Evolutionary conservation across 495 filamentous ascomycete species (phyloP), one percentile per base, ranked within the genome.

Genomic region (Talaromyces nanjingensis): DNA sequence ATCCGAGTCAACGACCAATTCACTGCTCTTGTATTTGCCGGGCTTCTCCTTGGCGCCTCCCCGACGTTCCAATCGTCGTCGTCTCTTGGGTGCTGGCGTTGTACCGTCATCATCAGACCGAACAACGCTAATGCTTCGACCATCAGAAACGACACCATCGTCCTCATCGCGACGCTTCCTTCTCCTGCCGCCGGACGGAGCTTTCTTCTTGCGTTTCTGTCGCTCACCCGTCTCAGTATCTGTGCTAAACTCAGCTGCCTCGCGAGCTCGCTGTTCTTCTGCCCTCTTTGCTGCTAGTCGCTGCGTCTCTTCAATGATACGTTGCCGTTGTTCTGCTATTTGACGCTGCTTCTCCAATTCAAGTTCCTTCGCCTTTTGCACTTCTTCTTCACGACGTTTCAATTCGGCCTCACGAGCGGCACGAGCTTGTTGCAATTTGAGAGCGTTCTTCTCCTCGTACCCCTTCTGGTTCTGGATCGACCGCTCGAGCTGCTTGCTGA

Each of bases 371-470:
- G 81, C 84, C 65, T 84, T 84, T 62, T 82, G 79, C 20, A 85
- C 80, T 67, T 86, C 85, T 67, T 91, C 91, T 72, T 96, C 91
- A 6, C 90, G 86, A 34, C 81, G 82, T 47, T 81, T 82, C 2
- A 90, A 77, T 63, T 94, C 93, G 11, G 86, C 90, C 64, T 97
- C 88, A 24, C 93, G 88, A 39, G 81, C 77, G 68, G 87, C 84
- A 5, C 89, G 83, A 1, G 93, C 93, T 34, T 89, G 83, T 54
- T 86, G 83, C 1, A 97, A 81, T 68, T 93, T 91, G 56, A 87
- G 84, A 45, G 91, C 91, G 70, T 97, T 97, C 80, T 90, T 91
- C 64, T 92, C 89, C 70, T 98, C 96, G 71, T 96, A 98, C 67
- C 96, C 92, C 57, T 83, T 86, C 74, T 98, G 94, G 64, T 80